These are phyloP conservation scores for Penicillium sp. DNA, from an alignment of 2,329 filamentous ascomycete genomes.

Conservation along the genomic window DNA sequence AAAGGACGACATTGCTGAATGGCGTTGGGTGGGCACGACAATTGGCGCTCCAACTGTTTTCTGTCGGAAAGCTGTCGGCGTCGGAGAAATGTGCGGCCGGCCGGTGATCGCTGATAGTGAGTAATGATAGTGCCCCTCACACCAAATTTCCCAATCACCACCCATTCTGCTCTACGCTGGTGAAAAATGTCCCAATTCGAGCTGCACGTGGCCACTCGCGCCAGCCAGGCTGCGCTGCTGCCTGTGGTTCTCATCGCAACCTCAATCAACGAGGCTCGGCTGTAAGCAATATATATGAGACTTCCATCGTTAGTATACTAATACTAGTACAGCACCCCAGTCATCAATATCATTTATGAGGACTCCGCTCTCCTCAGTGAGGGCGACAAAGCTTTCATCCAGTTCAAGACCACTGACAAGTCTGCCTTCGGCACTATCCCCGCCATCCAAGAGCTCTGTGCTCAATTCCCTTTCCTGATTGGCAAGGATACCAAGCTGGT, in stretches of 20 bases:
- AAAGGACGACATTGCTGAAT: slow-evolving; percentile 36
- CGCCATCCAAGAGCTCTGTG: slow-evolving; percentile 35
- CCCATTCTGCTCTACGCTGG: slow-evolving; percentile 7
- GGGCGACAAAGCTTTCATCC: slow-evolving; percentile 36
- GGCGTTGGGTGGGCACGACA: slow-evolving; percentile 15
- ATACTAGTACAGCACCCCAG: slow-evolving; percentile 18
- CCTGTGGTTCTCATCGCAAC: slow-evolving; percentile 43
- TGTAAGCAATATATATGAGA: slow-evolving; percentile 2
- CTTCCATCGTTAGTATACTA: not conserved
- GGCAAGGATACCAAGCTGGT: slow-evolving; percentile 40
- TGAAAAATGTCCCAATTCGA: slow-evolving; percentile 33
- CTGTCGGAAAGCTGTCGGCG: slow-evolving; percentile 30
- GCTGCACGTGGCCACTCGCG: slow-evolving; percentile 41
- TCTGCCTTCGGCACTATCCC: slow-evolving; percentile 33
- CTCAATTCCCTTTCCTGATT: slow-evolving; percentile 36
- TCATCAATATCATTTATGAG: slow-evolving; percentile 40
- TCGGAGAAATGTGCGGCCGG: slow-evolving; percentile 36
- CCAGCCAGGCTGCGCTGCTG: slow-evolving; percentile 42
- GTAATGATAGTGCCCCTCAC: slow-evolving; percentile 26
- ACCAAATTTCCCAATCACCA: slow-evolving; percentile 7
- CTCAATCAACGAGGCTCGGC: slow-evolving; percentile 41
- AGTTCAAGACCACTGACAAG: slow-evolving; percentile 31
- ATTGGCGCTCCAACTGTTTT: slow-evolving; percentile 30
- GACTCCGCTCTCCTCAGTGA: slow-evolving; percentile 36
- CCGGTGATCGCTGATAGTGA: slow-evolving; percentile 14